Evolutionary conservation across 2,329 filamentous ascomycete genomes (phyloP), one percentile per base, ranked within the genome.

Genomic region (Colletotrichum lini): DNA sequence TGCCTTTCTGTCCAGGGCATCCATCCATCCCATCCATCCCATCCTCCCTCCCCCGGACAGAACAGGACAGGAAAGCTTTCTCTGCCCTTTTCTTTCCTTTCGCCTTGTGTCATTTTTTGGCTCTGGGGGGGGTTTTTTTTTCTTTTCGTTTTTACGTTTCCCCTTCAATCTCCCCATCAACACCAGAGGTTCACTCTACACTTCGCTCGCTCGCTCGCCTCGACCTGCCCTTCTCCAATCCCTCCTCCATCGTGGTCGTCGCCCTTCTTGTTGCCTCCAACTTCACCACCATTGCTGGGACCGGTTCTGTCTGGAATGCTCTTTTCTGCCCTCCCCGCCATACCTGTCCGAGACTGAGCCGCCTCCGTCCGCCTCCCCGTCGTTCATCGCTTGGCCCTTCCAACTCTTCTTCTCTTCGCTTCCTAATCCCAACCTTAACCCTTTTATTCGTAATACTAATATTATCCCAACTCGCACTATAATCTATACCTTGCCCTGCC

Each of bases 381-480:
- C 65, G 69, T 69, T 38, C 69, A 64, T 68, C 53, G 52, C 61
- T 53, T 54, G 65, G 59, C 58, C 40, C 56, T 56, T 40, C 58
- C 57, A 54, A 47, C 59, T 47, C 49, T 54, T 64, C 45, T 58
- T 63, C 61, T 67, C 49, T 64, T 69, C 69, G 69, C 69, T 69
- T 58, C 47, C 49, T 23, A 10, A 18, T 63, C 59, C 58, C 59
- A 56, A 56, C 56, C 65, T 49, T 59, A 57, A 47, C 58, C 58
- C 64, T 52, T 69, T 72, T 69, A 68, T 63, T 63, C 65, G 65
- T 72, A 72, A 69, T 72, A 52, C 65, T 72, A 69, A 72, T 72
- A 64, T 66, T 68, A 69, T 69, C 65, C 58, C 65, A 63, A 59
- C 45, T 64, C 59, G 23, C 60, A 72, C 65, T 64, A 69, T 72